Evolutionary conservation across 345 rosid species (phyloP), one percentile per base, ranked within the genome.

Genomic region (Murraya koenigii): DNA sequence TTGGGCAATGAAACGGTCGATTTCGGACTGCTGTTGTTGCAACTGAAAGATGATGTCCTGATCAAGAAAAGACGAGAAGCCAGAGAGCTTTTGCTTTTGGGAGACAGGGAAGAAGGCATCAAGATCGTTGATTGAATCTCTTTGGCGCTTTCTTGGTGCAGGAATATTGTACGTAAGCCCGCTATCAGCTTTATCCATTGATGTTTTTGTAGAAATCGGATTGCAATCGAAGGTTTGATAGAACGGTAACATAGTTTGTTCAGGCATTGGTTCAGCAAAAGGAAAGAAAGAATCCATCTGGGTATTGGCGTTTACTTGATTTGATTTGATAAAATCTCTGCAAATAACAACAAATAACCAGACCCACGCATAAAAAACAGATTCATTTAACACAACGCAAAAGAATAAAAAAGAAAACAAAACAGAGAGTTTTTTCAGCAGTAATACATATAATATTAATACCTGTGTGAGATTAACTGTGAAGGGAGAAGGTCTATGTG

Each of bases 1-100:
- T 44, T 87, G 87, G 39, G 88, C 84, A 22, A 93, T 72, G 83
- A 84, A 78, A 32, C 80, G 82, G 75, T 91, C 91, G 59, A 90
- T 81, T 79, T 91, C 97, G 1, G 82, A 75, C 28, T 88, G 93
- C 58, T 89, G 88, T 32, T 86, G 89, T 5, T 90, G 92, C 79
- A 90, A 86, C 83, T 86, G 90, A 6, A 82, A 67, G 20, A 80
- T 30, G 67, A 84, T 20, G 5, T 87, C 88, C 30, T 79, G 66
- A 72, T 85, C 91, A 35, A 88, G 30, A 75, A 75, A 58, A 4
- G 91, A 78, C 3, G 85, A 79, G 26, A 84, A 36, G 10, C 69
- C 77, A 20, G 80, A 77, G 59, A 83, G 22, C 39, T 82, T 85
- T 25, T 73, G 79, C 83, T 85, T 88, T 69, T 86, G 93, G 17